Conservation (phyloP, 768 basidiomycete genomes). For the Serpula lacrymans region DNA sequence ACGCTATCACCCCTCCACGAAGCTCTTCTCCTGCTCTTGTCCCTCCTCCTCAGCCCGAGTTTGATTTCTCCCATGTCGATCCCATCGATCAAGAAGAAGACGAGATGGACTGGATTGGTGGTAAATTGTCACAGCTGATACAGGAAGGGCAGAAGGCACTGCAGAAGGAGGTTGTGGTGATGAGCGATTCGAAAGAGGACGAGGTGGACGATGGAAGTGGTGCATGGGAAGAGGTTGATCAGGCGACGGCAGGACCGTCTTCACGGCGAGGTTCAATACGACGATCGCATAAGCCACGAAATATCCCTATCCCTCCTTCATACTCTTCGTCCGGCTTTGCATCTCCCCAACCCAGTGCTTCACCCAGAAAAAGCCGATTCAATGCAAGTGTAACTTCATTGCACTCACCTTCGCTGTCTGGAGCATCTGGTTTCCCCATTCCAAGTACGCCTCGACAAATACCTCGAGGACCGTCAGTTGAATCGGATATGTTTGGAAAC, state of each 20-base stretch:
- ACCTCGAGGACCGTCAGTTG: conserved; percentile 31
- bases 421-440: conserved; percentile 7
- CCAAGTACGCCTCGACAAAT: conserved; percentile 14
- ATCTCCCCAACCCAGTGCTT: conserved; percentile 26
- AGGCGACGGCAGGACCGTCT: conserved; percentile 9
- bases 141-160: conserved; percentile 78
- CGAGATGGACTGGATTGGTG: conserved; percentile 84
- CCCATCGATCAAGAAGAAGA: conserved; percentile 32
- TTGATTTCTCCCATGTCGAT: conserved; percentile 34
- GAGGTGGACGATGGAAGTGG: conserved; percentile 74
- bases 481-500: conserved; percentile 25
- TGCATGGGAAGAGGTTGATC: conserved; percentile 69
- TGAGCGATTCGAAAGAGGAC: conserved; percentile 71
- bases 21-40: conserved; percentile 23
- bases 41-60: conserved; percentile 37
- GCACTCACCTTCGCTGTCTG: conserved; percentile 19
- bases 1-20: conserved; percentile 23
- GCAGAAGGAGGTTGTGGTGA: conserved; percentile 72
- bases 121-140: conserved; percentile 64
- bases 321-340: conserved; percentile 21
- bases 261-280: conserved; percentile 26
- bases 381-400: conserved; percentile 18
- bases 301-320: conserved; percentile 26
- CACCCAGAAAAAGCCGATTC: conserved; percentile 33
- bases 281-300: conserved; percentile 16